phyloP scores from a whole-genome alignment of 345 rosid genomes.

The Bruguiera sexangula region DNA sequence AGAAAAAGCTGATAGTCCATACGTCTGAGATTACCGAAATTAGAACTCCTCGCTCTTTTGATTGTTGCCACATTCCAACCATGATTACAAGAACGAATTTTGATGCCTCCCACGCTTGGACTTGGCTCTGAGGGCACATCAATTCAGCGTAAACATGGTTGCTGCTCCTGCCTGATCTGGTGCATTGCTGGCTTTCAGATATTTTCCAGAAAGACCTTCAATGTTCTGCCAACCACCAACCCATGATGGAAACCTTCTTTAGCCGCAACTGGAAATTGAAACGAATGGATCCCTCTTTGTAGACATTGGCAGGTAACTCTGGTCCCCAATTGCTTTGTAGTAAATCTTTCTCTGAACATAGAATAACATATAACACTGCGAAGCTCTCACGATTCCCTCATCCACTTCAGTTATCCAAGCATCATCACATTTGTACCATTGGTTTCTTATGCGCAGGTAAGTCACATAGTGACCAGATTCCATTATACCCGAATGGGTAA shows the following conservation, averaged over 20 bases:
- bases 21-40: background rate
- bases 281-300: slow-evolving; percentile 32
- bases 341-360: slow-evolving; percentile 35
- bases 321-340: slow-evolving; percentile 41
- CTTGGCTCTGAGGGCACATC: background rate
- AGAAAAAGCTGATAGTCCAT: background rate
- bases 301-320: slow-evolving; percentile 29
- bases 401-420: slow-evolving; percentile 31
- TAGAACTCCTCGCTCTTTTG: background rate
- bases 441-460: slow-evolving; percentile 25
- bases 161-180: too few species aligned
- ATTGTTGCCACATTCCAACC: background rate
- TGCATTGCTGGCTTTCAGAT: too few species aligned
- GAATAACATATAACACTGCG: slow-evolving; percentile 32
- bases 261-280: slow-evolving; percentile 58
- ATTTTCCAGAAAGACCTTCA: slow-evolving; percentile 6
- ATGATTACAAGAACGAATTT: background rate
- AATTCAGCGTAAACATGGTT: background rate
- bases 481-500: slow-evolving; percentile 29
- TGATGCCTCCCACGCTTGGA: background rate
- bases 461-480: slow-evolving; percentile 32
- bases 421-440: slow-evolving; percentile 33
- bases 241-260: slow-evolving; percentile 5
- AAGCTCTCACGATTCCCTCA: slow-evolving; percentile 25
- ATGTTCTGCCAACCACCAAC: slow-evolving; percentile 29